Evolutionary conservation across 2,329 filamentous ascomycete species (phyloP).

Genomic region (Ascosphaera apis): DNA sequence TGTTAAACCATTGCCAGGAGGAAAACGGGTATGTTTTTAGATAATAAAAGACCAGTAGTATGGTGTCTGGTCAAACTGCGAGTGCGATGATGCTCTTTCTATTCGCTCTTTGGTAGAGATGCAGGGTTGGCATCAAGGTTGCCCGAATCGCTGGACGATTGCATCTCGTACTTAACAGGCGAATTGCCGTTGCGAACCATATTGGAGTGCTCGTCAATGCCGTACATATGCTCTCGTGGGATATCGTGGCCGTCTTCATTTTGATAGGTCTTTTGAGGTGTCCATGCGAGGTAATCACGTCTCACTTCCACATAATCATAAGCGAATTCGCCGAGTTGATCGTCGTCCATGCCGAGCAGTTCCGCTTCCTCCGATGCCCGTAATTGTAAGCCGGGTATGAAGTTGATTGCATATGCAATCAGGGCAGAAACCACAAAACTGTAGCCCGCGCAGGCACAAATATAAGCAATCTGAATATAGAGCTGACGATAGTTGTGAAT

Average conservation of each 20-base stretch:
- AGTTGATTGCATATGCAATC: slow-evolving; percentile 48
- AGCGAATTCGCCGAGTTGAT: slow-evolving; percentile 28
- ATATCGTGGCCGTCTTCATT: slow-evolving; percentile 28
- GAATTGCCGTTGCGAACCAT: slow-evolving; percentile 16
- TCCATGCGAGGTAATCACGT: slow-evolving; percentile 28
- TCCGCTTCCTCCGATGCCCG: slow-evolving; percentile 44
- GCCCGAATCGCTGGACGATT: background rate
- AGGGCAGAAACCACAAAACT: slow-evolving; percentile 44
- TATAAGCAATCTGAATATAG: slow-evolving; percentile 47
- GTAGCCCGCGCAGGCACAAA: slow-evolving; percentile 40
- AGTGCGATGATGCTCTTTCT: background rate
- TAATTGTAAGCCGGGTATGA: slow-evolving; percentile 45
- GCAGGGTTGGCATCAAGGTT: background rate
- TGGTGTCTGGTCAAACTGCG: too few relatives aligned
- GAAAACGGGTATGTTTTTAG: too few relatives aligned
- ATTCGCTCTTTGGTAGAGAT: background rate
- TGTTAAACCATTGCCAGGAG: too few relatives aligned
- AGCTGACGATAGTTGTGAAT: slow-evolving; percentile 48
- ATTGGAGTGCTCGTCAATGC: slow-evolving; percentile 35
- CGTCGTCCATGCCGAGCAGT: slow-evolving; percentile 37
- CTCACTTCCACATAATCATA: slow-evolving; percentile 30
- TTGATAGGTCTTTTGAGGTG: slow-evolving; percentile 21
- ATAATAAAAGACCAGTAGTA: too few relatives aligned
- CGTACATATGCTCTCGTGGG: slow-evolving; percentile 35
- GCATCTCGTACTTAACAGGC: background rate